A percentile compares a stretch with the other conserved stretches of the same genome.
Conservation (phyloP, 257 asterid species). For the Nicotiana knightiana region DNA sequence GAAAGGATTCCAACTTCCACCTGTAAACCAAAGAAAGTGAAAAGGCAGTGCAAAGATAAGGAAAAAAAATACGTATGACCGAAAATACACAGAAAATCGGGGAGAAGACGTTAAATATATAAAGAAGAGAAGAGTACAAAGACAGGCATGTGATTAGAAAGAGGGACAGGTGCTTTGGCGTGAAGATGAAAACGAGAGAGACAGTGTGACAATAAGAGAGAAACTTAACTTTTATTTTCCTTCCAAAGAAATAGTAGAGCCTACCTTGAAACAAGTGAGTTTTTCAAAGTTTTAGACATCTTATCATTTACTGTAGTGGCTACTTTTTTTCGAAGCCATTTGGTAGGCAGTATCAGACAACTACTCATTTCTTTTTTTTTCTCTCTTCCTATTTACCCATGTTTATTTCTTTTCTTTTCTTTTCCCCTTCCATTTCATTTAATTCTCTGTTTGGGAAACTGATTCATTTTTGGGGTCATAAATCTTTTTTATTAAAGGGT, state of each 20-base stretch:
- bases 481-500: neutral
- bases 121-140: constrained; percentile 1
- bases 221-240: neutral
- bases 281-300: neutral
- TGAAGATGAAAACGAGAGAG: constrained; percentile 35
- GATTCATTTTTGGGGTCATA: neutral
- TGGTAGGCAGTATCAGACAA: constrained; percentile 18
- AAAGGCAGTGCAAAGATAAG: neutral
- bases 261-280: constrained; percentile 17
- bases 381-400: neutral
- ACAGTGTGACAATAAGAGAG: neutral
- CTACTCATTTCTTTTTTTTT: neutral
- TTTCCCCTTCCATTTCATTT: constrained; percentile 2
- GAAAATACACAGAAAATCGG: constrained; percentile 2
- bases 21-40: constrained; percentile 3
- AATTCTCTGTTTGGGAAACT: constrained; percentile 4
- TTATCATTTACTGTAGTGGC: neutral
- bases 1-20: neutral
- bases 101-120: neutral
- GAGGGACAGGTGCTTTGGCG: constrained; percentile 61
- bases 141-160: constrained; percentile 22
- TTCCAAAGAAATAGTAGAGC: neutral
- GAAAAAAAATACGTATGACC: neutral
- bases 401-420: neutral
- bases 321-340: neutral